A percentile compares a stretch with the other conserved stretches of the same genome.
These are phyloP conservation scores for Solanum habrochaites DNA, from an alignment of 257 asterid genomes.

Conservation along the genomic window DNA sequence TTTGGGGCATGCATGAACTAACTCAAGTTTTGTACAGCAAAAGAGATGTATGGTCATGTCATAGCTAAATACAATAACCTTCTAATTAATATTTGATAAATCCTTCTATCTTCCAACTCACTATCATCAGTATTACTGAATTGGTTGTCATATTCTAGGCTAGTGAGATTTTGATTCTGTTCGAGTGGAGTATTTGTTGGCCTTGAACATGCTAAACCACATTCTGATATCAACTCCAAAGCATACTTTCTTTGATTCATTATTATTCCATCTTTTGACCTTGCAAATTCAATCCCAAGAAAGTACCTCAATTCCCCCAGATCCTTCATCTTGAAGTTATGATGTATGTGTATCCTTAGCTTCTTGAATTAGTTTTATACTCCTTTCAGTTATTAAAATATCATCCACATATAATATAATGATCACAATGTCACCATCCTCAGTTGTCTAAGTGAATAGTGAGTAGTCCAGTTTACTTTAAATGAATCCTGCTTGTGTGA, in stretches of 20 bases:
- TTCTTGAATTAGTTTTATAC: neutral
- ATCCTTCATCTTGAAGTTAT: neutral
- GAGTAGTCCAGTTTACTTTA: no score
- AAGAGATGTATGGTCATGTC: neutral
- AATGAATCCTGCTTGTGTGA: neutral
- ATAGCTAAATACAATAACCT: neutral
- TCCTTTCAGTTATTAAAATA: no score
- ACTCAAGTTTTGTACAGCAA: neutral
- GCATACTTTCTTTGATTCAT: neutral
- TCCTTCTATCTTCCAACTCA: neutral
- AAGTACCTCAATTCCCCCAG: neutral
- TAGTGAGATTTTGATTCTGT: no score
- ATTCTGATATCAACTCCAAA: neutral
- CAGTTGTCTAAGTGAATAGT: no score
- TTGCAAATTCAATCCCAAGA: neutral
- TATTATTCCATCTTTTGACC: neutral
- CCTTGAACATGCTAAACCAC: neutral
- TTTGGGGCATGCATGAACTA: neutral
- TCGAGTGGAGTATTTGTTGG: neutral
- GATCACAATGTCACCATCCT: neutral
- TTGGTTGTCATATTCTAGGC: neutral
- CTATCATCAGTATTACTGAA: neutral
- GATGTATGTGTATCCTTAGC: neutral
- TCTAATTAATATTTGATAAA: neutral
- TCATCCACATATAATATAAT: neutral